phyloP scores from a whole-genome alignment of 1,284 basidiomycete species.

The Neolentinus lepideus region DNA sequence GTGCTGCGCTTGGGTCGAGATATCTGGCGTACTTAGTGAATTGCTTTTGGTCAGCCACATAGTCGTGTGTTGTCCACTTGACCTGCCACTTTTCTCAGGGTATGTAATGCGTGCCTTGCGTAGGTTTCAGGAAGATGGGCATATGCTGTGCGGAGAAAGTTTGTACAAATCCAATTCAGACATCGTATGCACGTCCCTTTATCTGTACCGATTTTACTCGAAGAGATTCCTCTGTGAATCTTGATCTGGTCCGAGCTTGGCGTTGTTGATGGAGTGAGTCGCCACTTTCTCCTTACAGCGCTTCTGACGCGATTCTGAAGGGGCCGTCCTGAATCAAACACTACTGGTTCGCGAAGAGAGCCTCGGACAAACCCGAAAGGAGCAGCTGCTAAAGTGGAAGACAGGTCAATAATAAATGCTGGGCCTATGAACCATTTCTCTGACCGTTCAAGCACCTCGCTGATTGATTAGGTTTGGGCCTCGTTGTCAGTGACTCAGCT shows the following conservation, averaged over 20 bases:
- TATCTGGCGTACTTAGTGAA: not conserved
- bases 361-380: not conserved
- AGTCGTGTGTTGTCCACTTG: not conserved
- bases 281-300: not conserved
- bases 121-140: not conserved
- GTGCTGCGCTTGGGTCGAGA: not conserved
- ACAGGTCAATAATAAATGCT: not conserved
- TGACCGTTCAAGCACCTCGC: not conserved
- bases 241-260: conserved; percentile 1
- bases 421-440: not conserved
- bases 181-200: not conserved
- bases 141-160: not conserved
- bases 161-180: not conserved
- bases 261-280: not conserved
- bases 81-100: not conserved
- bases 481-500: not conserved
- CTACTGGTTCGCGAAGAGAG: not conserved
- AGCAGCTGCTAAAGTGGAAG: not conserved
- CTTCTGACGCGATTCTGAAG: not conserved
- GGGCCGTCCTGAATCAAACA: not conserved
- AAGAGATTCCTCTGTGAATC: not conserved
- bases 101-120: not conserved
- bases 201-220: not conserved
- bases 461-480: not conserved
- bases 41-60: not conserved